phyloP scores from a whole-genome alignment of 2,329 filamentous ascomycete species.

The Monosporascus sp. region DNA sequence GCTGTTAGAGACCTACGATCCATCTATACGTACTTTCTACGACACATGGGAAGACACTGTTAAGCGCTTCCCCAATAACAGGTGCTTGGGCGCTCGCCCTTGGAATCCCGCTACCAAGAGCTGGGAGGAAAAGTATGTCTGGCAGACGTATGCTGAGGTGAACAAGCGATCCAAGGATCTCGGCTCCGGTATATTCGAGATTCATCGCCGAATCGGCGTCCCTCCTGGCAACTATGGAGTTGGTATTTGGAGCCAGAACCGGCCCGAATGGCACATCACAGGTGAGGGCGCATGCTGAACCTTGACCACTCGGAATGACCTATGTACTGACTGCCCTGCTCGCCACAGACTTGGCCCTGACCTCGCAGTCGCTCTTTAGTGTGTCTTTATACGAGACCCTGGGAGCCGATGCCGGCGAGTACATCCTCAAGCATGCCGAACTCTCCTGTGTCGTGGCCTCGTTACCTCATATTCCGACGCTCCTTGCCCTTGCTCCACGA shows the following conservation, averaged over 20 bases:
- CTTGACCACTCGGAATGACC: background rate
- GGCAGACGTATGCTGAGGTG: slow-evolving; percentile 79
- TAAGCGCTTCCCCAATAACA: slow-evolving; percentile 57
- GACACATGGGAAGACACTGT: slow-evolving; percentile 72
- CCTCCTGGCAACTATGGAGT: slow-evolving; percentile 64
- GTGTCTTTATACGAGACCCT: slow-evolving; percentile 97
- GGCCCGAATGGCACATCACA: slow-evolving; percentile 83
- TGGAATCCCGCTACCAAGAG: slow-evolving; percentile 71
- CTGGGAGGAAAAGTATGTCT: slow-evolving; percentile 70
- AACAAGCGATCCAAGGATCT: slow-evolving; percentile 75
- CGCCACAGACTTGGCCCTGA: slow-evolving; percentile 68
- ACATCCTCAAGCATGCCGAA: slow-evolving; percentile 87
- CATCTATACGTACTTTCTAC: slow-evolving; percentile 65
- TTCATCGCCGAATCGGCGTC: slow-evolving; percentile 70
- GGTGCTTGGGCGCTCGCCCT: slow-evolving; percentile 73
- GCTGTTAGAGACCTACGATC: slow-evolving; percentile 67
- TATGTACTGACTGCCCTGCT: slow-evolving; percentile 6
- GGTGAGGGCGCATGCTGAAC: slow-evolving; percentile 36
- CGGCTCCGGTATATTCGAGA: slow-evolving; percentile 76
- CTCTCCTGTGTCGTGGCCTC: slow-evolving; percentile 72
- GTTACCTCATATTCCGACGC: slow-evolving; percentile 71
- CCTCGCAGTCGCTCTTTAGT: slow-evolving; percentile 81
- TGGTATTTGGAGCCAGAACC: slow-evolving; percentile 81
- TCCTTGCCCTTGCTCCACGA: slow-evolving; percentile 73
- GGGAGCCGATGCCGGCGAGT: slow-evolving; percentile 85